Evolutionary conservation across 106 monocot genomes (phyloP), one percentile per base, ranked within the genome.

Genomic region (Hemerocallis citrina): DNA sequence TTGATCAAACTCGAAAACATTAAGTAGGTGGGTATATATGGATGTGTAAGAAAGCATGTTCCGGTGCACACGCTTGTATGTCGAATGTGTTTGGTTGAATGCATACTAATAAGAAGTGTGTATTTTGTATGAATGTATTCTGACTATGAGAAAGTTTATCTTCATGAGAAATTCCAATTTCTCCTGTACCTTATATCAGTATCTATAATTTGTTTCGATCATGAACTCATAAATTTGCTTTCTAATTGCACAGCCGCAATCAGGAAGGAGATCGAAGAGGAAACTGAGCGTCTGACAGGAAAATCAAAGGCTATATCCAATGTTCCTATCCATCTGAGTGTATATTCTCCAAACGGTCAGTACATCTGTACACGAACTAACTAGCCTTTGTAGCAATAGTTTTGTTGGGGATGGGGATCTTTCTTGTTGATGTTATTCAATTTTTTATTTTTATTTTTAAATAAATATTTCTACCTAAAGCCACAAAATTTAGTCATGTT

Each of bases 231-330:
- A 14, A 11, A 57, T 63, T 34, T 42, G 66, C 29, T 24, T 66
- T 67, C 13, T 54, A 57, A 55, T 23, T 72, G 21, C 82, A 52
- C 76, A 93, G 93, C 82, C 79, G 67, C 71, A 66, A 75, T 93
- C 14, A 79, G 93, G 32, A 89, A 75, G 64, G 93, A 93, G 65
- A 93, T 93, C 68, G 46, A 64, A 49, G 72, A 82, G 48, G 93
- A 93, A 80, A 93, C 93, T 37, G 93, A 93, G 50, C 85, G 93
- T 55, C 64, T 93, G 64, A 89, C 93, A 48, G 93, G 93, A 22
- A 93, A 85, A 68, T 44, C 85, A 66, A 93, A 89, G 59, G 75
- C 77, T n/a, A 93, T 93, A 68, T 93, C 93, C 17, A 81, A 81
- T 49, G 37, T 85, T 63, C 93, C 93, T 9, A 93, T 93, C 72